Base-by-base conservation (phyloP, 1,284 basidiomycete species). In the Cryptococcus maquisensis region DNA sequence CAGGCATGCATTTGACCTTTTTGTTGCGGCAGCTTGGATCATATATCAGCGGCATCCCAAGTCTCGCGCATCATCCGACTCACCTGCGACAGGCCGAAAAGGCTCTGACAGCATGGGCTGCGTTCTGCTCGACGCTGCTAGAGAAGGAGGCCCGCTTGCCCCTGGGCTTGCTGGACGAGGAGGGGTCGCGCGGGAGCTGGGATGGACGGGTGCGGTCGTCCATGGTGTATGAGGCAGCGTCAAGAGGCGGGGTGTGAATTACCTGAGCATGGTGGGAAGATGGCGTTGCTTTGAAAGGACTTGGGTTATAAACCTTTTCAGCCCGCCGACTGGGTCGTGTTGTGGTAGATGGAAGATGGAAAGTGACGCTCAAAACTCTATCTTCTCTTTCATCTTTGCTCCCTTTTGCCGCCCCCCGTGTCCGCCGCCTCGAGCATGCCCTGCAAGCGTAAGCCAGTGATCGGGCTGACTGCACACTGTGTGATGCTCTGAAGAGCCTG, bases 1-100 rank as follows among this genome's bases (percentile, higher is more conserved):
- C 64, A 10, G 72, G 72, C 4, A 71, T 64, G 54, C 72, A 74
- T 55, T 72, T 74, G 54, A 73, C 58, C 53, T 74, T 74, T 52
- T 74, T 74, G 28, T 57, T 50, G 16, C 72, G 62, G 55, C 72
- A 74, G 3, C 60, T n/a, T n/a, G n/a, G n/a, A n/a, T n/a, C n/a
- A n/a, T n/a, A n/a, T n/a, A n/a, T n/a, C n/a, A n/a, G n/a, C n/a
- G n/a, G n/a, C n/a, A n/a, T n/a, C n/a, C n/a, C n/a, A n/a, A n/a
- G n/a, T n/a, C n/a, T n/a, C n/a, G n/a, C n/a, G n/a, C n/a, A n/a
- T n/a, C n/a, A n/a, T n/a, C n/a, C n/a, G n/a, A n/a, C n/a, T n/a
- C n/a, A n/a, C n/a, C n/a, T 63, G n/a, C 62, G 57, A 52, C 72
- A 74, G 1, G 72, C 72, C 0, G 71, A 64, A 46, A 72, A 69